These are phyloP conservation scores for Mycena amicta DNA, from an alignment of 768 basidiomycete genomes.

Conservation along the genomic window DNA sequence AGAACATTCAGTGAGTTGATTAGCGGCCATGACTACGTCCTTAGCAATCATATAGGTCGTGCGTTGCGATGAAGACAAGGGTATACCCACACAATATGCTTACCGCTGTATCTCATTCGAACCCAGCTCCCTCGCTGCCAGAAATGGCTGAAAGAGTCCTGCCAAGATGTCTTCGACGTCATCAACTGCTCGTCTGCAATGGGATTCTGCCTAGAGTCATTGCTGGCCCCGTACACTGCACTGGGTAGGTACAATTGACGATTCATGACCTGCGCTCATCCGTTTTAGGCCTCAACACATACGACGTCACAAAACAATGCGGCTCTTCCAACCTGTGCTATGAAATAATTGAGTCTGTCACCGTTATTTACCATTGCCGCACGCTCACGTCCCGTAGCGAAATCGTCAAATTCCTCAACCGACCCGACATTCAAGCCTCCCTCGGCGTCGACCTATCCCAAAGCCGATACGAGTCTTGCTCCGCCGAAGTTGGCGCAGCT, in stretches of 20 bases:
- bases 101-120: background rate
- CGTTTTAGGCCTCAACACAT: slow-evolving; percentile 12
- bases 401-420: slow-evolving; percentile 15
- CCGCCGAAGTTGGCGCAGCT: slow-evolving; percentile 35
- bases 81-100: slow-evolving; percentile 23
- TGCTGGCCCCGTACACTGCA: slow-evolving; percentile 27
- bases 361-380: background rate
- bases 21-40: background rate
- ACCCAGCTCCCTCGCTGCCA: slow-evolving; percentile 47
- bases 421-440: slow-evolving; percentile 3
- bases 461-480: slow-evolving; percentile 36
- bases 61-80: slow-evolving; percentile 45
- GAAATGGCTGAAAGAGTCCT: slow-evolving; percentile 39
- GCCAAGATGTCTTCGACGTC: slow-evolving; percentile 44
- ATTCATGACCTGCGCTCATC: background rate
- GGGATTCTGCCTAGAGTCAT: slow-evolving; percentile 37
- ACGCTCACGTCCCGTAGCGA: slow-evolving; percentile 1
- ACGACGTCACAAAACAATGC: background rate
- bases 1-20: slow-evolving; percentile 35
- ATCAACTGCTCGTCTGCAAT: slow-evolving; percentile 45
- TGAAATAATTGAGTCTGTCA: background rate
- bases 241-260: slow-evolving; percentile 30
- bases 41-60: slow-evolving; percentile 28
- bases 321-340: slow-evolving; percentile 1
- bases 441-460: slow-evolving; percentile 4